Evolutionary conservation across 305 asterid species (phyloP), one percentile per base, ranked within the genome.

Genomic region (Fraxinus floribunda): DNA sequence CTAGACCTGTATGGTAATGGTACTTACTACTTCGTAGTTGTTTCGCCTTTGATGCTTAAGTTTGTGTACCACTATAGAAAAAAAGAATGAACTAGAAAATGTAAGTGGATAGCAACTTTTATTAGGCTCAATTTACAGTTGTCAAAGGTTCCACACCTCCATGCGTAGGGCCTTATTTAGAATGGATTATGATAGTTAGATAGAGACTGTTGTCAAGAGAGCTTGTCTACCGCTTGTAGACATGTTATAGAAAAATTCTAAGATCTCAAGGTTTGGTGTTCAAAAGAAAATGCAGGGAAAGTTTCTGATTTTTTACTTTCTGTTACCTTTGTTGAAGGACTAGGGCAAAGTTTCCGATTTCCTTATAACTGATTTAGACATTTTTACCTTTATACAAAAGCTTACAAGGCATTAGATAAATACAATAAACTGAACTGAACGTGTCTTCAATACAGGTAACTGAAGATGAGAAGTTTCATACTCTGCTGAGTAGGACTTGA

Each of bases 401-500:
- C 22, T 52, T 16, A 52, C 62, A 16, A 52, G 62, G 22, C 22
- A 52, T 52, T 52, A 15, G 57, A 46, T 46, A 46, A 46, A 46
- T 46, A 46, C 57, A 46, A 16, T 15, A 52, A 29, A 29, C 30
- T 29, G 2, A 52, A 16, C 22, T 52, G 0, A 52, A 52, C 22
- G 22, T 52, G 62, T 39, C 34, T 24, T 55, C 29, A 22, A 49
- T 77, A 15, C 79, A 82, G 85, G 75, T 22, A 77, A 68, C 15
- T 77, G 75, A 35, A 35, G 79, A 82, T 46, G 82, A 76, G 79
- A 77, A 57, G 60, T 76, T 39, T n/a, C 62, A 52, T 52, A 52
- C 20, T 52, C 22, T 16, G 22, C 62, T n/a, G 62, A 52, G 62
- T 16, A 4, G 7, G 62, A 49, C 62, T 16, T 15, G 62, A 52